Percentiles rank a stretch among this genome's conserved stretches.
Evolutionary conservation across 2,329 filamentous ascomycete genomes (phyloP).

Genomic region (Hymenoscyphus fraxineus): DNA sequence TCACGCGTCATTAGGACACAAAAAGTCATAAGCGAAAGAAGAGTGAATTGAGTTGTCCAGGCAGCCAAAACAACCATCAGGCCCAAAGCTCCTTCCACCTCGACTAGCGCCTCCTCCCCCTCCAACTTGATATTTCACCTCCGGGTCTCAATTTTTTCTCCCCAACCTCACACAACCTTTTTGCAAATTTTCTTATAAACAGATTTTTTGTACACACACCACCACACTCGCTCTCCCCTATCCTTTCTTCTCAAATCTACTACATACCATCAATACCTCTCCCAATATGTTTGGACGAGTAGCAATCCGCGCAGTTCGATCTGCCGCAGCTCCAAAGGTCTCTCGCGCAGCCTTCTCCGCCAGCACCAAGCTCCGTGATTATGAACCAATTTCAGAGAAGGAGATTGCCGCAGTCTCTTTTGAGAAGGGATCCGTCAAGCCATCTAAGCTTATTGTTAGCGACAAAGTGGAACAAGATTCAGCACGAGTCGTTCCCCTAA

Average conservation of each 20-base stretch:
- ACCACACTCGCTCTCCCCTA: not conserved
- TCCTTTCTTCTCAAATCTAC: conserved; percentile 2
- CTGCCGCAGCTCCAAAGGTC: conserved; percentile 15
- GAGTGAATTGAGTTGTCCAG: not conserved
- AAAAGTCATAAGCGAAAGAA: not conserved
- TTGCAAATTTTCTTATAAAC: not conserved
- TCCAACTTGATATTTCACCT: not conserved
- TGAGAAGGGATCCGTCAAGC: conserved; percentile 22
- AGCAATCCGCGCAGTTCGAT: conserved; percentile 16
- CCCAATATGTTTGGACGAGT: conserved; percentile 26
- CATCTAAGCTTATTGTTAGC: conserved; percentile 28
- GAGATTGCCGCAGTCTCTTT: conserved; percentile 29
- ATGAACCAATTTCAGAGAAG: conserved; percentile 30
- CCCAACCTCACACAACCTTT: not conserved
- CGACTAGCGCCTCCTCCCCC: not conserved
- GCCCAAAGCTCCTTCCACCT: not conserved
- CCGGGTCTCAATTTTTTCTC: not conserved
- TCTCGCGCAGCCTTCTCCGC: conserved; percentile 27
- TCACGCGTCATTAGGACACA: not conserved
- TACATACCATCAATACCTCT: not conserved
- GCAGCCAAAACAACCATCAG: not conserved
- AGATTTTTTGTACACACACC: not conserved
- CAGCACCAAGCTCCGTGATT: conserved; percentile 20
- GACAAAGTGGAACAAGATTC: conserved; percentile 15
- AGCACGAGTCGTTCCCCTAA: conserved; percentile 42